Conservation (phyloP, 2,329 filamentous ascomycete genomes). For the Talaromyces rugulosus region DNA sequence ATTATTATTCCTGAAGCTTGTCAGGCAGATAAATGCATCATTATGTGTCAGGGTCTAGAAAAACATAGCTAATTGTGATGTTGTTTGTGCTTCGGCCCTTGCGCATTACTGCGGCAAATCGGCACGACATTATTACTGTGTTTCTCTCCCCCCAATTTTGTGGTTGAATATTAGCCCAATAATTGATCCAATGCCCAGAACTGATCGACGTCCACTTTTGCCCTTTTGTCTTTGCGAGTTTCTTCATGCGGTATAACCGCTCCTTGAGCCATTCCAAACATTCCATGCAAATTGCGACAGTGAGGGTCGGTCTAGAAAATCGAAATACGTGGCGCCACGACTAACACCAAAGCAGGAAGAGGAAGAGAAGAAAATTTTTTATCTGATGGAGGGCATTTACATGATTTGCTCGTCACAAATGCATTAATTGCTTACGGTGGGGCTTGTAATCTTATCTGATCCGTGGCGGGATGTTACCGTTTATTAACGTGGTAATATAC, state of each 20-base stretch:
- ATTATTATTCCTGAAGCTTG: too few relatives aligned
- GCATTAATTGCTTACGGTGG: background rate
- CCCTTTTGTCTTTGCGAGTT: background rate
- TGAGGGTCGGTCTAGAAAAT: background rate
- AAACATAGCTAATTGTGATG: too few relatives aligned
- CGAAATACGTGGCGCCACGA: background rate
- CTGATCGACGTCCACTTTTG: background rate
- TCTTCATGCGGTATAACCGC: background rate
- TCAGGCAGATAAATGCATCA: too few relatives aligned
- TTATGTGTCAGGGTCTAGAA: too few relatives aligned
- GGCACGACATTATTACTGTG: too few relatives aligned
- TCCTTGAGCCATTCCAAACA: background rate
- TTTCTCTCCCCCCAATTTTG: too few relatives aligned
- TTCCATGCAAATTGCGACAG: background rate
- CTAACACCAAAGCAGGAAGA: background rate
- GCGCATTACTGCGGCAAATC: too few relatives aligned
- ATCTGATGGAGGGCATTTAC: constrained; percentile 9
- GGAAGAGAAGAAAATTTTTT: constrained; percentile 7
- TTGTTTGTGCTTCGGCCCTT: too few relatives aligned
- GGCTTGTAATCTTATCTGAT: constrained; percentile 12
- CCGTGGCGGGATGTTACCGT: background rate
- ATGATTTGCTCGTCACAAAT: constrained; percentile 3
- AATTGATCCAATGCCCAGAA: background rate
- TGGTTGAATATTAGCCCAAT: too few relatives aligned
- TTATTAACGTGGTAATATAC: background rate